Percentiles rank a stretch among this genome's conserved stretches.
Evolutionary conservation across 306 rosid species (phyloP).

Genomic region (Prinsepia uniflora): DNA sequence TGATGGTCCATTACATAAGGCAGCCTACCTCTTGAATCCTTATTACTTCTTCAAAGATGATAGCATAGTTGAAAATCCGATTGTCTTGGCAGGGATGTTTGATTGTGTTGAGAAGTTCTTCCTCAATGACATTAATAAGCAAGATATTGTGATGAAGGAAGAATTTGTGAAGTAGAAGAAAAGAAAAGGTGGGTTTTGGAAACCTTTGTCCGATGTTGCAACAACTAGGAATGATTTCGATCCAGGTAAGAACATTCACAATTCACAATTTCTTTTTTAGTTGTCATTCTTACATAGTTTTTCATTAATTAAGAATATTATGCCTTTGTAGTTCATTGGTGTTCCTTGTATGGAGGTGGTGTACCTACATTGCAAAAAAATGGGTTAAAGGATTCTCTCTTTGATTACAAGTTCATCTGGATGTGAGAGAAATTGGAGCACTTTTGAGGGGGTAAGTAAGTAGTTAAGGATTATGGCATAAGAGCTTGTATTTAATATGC

Average conservation of each 20-base stretch:
- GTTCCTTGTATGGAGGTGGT: background rate
- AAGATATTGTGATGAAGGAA: too few species aligned
- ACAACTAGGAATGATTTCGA: background rate
- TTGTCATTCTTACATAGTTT: too few species aligned
- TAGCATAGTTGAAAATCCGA: too few species aligned
- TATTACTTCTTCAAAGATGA: too few species aligned
- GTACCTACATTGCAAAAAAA: background rate
- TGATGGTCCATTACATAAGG: too few species aligned
- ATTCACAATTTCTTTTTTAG: background rate
- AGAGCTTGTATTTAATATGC: too few species aligned
- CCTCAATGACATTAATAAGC: too few species aligned
- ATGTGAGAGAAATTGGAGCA: conserved; percentile 14
- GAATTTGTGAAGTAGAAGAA: too few species aligned
- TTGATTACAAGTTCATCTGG: conserved; percentile 3
- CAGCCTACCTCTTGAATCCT: too few species aligned
- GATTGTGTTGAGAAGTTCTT: too few species aligned
- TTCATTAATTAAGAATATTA: background rate
- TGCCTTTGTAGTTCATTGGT: background rate
- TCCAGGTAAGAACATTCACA: background rate
- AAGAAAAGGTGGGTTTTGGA: background rate
- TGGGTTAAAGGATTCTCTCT: background rate
- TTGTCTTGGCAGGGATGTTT: too few species aligned
- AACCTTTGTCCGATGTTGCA: background rate
- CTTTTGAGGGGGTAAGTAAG: background rate
- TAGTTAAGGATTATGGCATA: conserved; percentile 10